Evolutionary conservation across 208 protist genomes (phyloP).

Genomic region (Acanthamoeba sp.): DNA sequence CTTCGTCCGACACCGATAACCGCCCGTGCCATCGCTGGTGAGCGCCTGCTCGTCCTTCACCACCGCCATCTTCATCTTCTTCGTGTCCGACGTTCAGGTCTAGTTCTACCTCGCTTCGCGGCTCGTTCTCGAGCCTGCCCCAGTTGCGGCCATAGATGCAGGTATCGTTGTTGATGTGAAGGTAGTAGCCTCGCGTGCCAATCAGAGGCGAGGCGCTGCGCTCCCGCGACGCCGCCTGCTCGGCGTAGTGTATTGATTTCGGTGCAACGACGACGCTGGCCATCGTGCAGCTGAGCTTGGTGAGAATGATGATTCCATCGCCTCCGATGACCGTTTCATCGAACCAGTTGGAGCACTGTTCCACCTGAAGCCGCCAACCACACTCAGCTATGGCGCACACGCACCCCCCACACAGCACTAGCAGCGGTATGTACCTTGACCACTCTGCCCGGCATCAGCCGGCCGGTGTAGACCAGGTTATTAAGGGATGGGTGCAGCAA

Average conservation of each 20-base stretch:
- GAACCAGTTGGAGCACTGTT: conserved; percentile 27
- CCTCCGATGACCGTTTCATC: conserved; percentile 68
- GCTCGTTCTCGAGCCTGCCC: conserved; percentile 38
- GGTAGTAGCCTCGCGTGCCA: conserved; percentile 49
- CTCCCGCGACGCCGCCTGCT: neutral
- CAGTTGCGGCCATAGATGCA: conserved; percentile 48
- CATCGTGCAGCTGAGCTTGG: neutral
- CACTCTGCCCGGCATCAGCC: neutral
- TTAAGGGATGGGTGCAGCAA: conserved; percentile 58
- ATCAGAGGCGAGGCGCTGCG: neutral
- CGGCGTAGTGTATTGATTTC: neutral
- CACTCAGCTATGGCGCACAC: neutral
- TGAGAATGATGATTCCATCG: conserved; percentile 34
- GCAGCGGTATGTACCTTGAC: neutral
- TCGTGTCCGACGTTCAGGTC: neutral
- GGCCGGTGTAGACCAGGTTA: conserved; percentile 37
- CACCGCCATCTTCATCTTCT: neutral
- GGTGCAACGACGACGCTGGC: neutral
- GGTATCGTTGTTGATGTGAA: conserved; percentile 55
- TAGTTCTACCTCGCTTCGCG: neutral
- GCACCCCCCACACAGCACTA: neutral
- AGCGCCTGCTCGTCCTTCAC: neutral
- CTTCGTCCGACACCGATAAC: neutral
- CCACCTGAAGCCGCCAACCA: neutral
- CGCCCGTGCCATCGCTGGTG: conserved; percentile 7